Base-by-base conservation (phyloP, 1,284 basidiomycete species). In the Laetiporus sulphureus region DNA sequence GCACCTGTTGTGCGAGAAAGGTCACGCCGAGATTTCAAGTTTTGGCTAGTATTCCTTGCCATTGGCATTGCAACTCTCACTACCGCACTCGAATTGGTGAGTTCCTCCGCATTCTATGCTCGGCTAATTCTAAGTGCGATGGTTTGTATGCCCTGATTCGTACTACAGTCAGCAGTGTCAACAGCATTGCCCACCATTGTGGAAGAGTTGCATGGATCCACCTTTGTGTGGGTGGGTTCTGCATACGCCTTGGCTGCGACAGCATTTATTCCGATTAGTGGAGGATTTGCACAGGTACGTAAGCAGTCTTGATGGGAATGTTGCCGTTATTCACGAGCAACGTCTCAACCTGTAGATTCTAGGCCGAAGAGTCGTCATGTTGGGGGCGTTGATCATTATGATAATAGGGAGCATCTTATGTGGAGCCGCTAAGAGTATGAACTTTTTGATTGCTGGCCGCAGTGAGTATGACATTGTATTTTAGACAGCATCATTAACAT, bases 351-450 rank as follows among this genome's bases (percentile, higher is more conserved):
- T 7, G 6, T 18, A 46, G 36, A 45, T 51, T 3, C 49, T 54
- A 19, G 52, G 52, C 1, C 31, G 52, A 29, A 27, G 46, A 24
- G 32, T 39, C 5, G 38, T 44, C 29, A 44, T 54, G 36, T 27
- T 54, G 25, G 16, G 27, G 2, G 40, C 41, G 4, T 35, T 53
- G 4, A 36, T 27, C n/a, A 41, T 47, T 32, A 48, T 54, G 30
- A 36, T 43, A 15, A 27, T 54, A 6, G 53, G 53, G 2, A 51
- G 50, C 30, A 48, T 45, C 1, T 36, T 76, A 1, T 65, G 63
- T 33, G 72, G 68, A 1, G 58, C 66, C 1, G 64, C 72, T 0
- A 59, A 65, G 42, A 63, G 50, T 38, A 69, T 72, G 64, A 60
- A 56, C 23, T 62, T 63, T 64, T 57, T 75, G 31, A 69, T 71